These are phyloP conservation scores for Podila clonocystis DNA, from an alignment of 192 early-diverging fungal species.

Conservation along the genomic window DNA sequence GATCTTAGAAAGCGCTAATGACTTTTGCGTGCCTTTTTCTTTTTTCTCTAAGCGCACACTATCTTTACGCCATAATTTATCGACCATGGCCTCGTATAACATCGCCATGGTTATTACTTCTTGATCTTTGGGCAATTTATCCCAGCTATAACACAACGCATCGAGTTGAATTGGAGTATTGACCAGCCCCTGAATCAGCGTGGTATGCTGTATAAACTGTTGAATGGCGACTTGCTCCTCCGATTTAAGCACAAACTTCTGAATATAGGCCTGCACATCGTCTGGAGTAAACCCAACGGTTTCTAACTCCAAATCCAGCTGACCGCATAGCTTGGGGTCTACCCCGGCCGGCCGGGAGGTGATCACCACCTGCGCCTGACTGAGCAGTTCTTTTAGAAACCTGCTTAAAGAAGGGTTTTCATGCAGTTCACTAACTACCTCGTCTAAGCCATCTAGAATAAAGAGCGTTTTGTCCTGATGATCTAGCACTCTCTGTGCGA, in stretches of 20 bases:
- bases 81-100: slow-evolving; percentile 14
- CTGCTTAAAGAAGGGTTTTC: background rate
- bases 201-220: slow-evolving; percentile 18
- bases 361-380: slow-evolving; percentile 4
- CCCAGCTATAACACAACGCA: slow-evolving; percentile 29
- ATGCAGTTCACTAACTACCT: background rate
- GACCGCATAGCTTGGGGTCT: background rate
- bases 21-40: background rate
- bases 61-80: slow-evolving; percentile 22
- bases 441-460: slow-evolving; percentile 26
- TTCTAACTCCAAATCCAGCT: slow-evolving; percentile 13
- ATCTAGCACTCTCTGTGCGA: background rate
- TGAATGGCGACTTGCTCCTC: slow-evolving; percentile 5
- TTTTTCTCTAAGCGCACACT: slow-evolving; percentile 4
- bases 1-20: too few relatives aligned
- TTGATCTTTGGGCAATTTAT: slow-evolving; percentile 6
- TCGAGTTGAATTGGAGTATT: slow-evolving; percentile 30
- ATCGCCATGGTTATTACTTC: slow-evolving; percentile 3
- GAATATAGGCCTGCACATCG: slow-evolving; percentile 4
- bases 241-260: background rate
- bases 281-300: slow-evolving; percentile 13
- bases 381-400: background rate
- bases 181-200: slow-evolving; percentile 15
- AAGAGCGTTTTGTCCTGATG: slow-evolving; percentile 9
- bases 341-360: slow-evolving; percentile 20